Evolutionary conservation across 2,329 filamentous ascomycete genomes (phyloP).

Genomic region (Xylaria sp.): DNA sequence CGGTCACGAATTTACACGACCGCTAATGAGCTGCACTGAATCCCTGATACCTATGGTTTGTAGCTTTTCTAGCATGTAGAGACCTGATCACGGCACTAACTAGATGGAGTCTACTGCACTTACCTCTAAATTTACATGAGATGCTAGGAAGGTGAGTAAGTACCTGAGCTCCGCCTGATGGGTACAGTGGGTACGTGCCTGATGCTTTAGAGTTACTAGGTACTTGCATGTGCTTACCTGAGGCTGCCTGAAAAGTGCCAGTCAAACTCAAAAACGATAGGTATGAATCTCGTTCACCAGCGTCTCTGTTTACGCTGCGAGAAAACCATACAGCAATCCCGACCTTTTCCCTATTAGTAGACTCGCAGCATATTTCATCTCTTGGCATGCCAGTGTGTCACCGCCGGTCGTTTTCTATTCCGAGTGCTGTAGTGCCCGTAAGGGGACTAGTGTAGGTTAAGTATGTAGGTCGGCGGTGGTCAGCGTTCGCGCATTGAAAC

Average conservation of each 20-base stretch:
- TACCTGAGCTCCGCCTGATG: background rate
- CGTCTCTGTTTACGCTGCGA: background rate
- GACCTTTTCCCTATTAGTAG: background rate
- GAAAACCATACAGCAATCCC: background rate
- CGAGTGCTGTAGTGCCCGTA: background rate
- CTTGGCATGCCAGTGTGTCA: background rate
- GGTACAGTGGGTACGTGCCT: background rate
- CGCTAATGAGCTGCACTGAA: slow-evolving; percentile 11
- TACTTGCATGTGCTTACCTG: background rate
- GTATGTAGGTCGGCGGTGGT: background rate
- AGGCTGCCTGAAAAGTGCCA: background rate
- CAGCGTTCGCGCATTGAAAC: background rate
- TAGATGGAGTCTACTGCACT: background rate
- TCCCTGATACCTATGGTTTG: slow-evolving; percentile 23
- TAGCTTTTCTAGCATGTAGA: background rate
- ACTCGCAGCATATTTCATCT: background rate
- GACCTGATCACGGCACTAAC: background rate
- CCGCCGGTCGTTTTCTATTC: background rate
- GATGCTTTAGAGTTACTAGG: background rate
- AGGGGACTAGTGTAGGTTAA: background rate
- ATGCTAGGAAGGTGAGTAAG: background rate
- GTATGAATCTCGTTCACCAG: background rate
- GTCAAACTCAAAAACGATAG: background rate
- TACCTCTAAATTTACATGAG: background rate
- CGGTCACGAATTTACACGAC: slow-evolving; percentile 32